Evolutionary conservation across 805 yeast genomes (phyloP).

Genomic region (Nakazawaea pomicola): DNA sequence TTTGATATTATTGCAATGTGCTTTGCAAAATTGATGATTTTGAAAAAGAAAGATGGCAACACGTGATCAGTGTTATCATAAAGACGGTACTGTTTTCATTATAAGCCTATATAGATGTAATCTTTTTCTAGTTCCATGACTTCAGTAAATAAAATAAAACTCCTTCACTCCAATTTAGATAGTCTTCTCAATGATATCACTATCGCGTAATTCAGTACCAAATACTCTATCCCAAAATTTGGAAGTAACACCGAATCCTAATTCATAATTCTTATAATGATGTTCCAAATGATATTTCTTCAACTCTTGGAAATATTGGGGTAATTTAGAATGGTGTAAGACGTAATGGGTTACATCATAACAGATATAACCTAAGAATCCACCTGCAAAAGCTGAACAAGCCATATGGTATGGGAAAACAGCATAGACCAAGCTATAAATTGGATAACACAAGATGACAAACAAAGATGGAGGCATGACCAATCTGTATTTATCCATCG

Average conservation of each 20-base stretch:
- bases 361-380: slow-evolving; percentile 85
- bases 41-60: too few relatives aligned
- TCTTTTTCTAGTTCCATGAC: too few relatives aligned
- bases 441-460: slow-evolving; percentile 66
- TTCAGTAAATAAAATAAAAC: too few relatives aligned
- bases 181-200: slow-evolving; percentile 38
- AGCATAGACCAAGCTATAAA: slow-evolving; percentile 71
- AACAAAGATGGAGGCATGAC: slow-evolving; percentile 96
- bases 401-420: slow-evolving; percentile 80
- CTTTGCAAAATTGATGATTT: too few relatives aligned
- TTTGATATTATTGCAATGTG: too few relatives aligned
- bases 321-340: slow-evolving; percentile 84
- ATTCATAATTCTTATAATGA: slow-evolving; percentile 93
- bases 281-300: slow-evolving; percentile 94
- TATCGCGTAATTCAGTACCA: slow-evolving; percentile 64
- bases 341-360: slow-evolving; percentile 95
- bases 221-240: slow-evolving; percentile 93
- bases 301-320: slow-evolving; percentile 66
- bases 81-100: too few relatives aligned
- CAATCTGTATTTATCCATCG: slow-evolving; percentile 90
- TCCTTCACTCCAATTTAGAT: slow-evolving; percentile 16
- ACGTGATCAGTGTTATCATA: too few relatives aligned
- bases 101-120: too few relatives aligned
- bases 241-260: slow-evolving; percentile 95
- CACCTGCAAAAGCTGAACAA: slow-evolving; percentile 93